phyloP scores from a whole-genome alignment of 1,284 basidiomycete genomes.

The Leucoagaricus sp. region DNA sequence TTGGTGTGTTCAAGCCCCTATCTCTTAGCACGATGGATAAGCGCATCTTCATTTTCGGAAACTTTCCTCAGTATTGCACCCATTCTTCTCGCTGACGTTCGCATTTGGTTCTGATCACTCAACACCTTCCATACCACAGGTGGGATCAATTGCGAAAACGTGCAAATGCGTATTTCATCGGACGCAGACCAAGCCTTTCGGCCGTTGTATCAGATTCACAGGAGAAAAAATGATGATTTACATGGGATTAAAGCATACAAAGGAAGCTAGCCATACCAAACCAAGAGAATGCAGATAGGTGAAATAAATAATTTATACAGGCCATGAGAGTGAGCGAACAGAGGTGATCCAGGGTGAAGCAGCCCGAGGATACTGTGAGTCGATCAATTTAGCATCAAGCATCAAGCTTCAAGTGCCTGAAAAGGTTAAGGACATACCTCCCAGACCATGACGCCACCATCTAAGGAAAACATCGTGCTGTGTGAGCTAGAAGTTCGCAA shows the following conservation, averaged over 20 bases:
- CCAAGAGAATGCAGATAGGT: background rate
- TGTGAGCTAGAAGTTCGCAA: background rate
- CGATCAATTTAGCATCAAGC: slow-evolving; percentile 20
- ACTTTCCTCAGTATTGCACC: too few species aligned
- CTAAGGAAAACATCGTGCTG: slow-evolving; percentile 32
- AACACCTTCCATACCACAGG: too few species aligned
- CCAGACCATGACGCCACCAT: slow-evolving; percentile 56
- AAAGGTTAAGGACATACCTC: slow-evolving; percentile 30
- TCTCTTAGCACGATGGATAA: background rate
- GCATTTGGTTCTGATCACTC: too few species aligned
- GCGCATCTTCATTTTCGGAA: background rate
- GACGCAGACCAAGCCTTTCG: too few species aligned
- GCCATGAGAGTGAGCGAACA: slow-evolving; percentile 25
- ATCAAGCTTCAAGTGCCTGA: background rate
- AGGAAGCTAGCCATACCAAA: background rate
- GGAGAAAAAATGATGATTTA: background rate
- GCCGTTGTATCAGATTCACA: too few species aligned
- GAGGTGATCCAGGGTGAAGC: slow-evolving; percentile 29
- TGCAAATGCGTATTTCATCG: too few species aligned
- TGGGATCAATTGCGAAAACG: background rate
- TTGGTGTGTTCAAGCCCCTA: background rate
- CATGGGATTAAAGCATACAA: background rate
- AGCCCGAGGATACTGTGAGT: slow-evolving; percentile 26
- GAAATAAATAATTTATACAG: slow-evolving; percentile 18
- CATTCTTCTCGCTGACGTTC: too few species aligned